A percentile compares a stretch with the other conserved stretches of the same genome.
Evolutionary conservation across 2,329 filamentous ascomycete genomes (phyloP).

Genomic region (Sporothrix humicola): DNA sequence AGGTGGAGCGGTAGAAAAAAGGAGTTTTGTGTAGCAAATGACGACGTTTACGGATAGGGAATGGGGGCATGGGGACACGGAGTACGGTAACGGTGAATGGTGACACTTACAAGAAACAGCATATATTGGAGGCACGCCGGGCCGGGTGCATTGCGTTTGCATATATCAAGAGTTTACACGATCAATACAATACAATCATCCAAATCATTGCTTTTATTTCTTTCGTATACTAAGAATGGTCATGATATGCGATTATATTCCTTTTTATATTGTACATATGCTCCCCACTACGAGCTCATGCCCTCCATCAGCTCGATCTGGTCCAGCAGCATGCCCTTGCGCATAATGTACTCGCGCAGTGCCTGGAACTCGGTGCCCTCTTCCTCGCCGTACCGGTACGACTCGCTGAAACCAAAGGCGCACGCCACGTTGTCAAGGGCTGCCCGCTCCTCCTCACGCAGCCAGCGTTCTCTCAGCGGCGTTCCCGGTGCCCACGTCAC

Average conservation of each 20-base stretch:
- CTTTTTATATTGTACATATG: not conserved
- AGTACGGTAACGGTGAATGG: not conserved
- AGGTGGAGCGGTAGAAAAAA: constrained; percentile 38
- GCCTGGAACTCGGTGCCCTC: constrained; percentile 88
- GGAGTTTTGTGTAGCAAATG: not conserved
- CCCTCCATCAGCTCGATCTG: constrained; percentile 89
- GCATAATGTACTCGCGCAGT: constrained; percentile 79
- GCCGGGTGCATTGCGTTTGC: not conserved
- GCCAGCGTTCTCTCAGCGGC: constrained; percentile 79
- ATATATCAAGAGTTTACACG: constrained; percentile 15
- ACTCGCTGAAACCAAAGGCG: constrained; percentile 90
- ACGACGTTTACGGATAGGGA: not conserved
- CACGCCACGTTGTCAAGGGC: constrained; percentile 85
- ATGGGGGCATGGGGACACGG: not conserved
- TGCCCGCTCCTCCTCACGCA: constrained; percentile 86
- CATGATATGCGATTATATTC: not conserved
- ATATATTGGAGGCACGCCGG: not conserved
- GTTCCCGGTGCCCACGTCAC: constrained; percentile 89
- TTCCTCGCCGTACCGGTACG: constrained; percentile 82
- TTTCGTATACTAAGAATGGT: not conserved
- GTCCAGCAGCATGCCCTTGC: constrained; percentile 89
- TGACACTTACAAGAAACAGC: not conserved
- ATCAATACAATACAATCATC: not conserved
- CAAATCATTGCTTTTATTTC: not conserved
- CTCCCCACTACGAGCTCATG: constrained; percentile 61